phyloP scores from a whole-genome alignment of 1,139 yeast genomes.

The Yamadazyma taylorii region DNA sequence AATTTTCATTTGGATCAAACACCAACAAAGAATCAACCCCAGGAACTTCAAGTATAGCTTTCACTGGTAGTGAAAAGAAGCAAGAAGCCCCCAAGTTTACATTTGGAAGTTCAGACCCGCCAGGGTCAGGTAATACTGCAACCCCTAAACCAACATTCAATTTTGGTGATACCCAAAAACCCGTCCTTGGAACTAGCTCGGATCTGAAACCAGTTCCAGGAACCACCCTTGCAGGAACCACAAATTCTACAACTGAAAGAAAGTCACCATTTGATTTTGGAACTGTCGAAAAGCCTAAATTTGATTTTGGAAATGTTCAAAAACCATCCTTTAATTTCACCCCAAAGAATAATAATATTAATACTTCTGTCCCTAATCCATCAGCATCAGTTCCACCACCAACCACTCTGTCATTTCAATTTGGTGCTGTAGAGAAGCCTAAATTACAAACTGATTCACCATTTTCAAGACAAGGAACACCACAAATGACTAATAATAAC shows the following conservation, averaged over 20 bases:
- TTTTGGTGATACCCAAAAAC: conserved; percentile 7
- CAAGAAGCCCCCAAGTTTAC: conserved; percentile 8
- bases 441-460: conserved; percentile 2
- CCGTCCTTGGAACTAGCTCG: not conserved
- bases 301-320: conserved; percentile 10
- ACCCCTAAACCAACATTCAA: conserved; percentile 9
- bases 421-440: conserved; percentile 10
- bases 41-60: conserved; percentile 11
- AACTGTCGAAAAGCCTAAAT: conserved; percentile 7
- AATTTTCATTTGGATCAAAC: conserved; percentile 12
- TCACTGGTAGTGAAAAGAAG: conserved; percentile 7
- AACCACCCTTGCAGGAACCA: too few relatives aligned
- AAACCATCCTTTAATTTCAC: conserved; percentile 16
- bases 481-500: conserved; percentile 3
- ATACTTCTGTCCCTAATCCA: conserved; percentile 5
- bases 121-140: not conserved
- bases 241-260: too few relatives aligned
- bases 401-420: conserved; percentile 7
- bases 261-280: conserved; percentile 8
- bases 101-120: conserved; percentile 6
- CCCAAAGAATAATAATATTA: conserved; percentile 7
- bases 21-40: conserved; percentile 14
- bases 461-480: conserved; percentile 3
- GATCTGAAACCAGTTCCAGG: too few relatives aligned
- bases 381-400: conserved; percentile 5